phyloP scores from a whole-genome alignment of 805 yeast genomes.

The Kluyveromyces nonfermentans region DNA sequence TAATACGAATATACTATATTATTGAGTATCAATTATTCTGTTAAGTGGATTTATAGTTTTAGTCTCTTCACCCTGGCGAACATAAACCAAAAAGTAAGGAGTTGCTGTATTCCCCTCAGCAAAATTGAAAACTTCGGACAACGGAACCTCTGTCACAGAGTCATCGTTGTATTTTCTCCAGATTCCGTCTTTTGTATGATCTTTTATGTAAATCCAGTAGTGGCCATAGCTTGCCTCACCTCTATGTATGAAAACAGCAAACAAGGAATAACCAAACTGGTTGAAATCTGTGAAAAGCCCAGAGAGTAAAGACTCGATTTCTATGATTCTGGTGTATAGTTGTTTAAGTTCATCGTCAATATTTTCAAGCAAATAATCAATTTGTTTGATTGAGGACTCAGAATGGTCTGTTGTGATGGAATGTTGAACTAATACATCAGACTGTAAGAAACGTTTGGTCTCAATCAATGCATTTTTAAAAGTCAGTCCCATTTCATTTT shows the following conservation, averaged over 20 bases:
- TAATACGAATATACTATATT: not conserved
- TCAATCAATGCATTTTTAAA: conserved; percentile 44
- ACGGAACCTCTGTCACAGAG: conserved; percentile 70
- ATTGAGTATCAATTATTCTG: conserved; percentile 30
- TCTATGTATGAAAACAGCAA: conserved; percentile 88
- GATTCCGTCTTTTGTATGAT: conserved; percentile 46
- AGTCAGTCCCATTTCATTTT: conserved; percentile 43
- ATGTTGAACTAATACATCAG: conserved; percentile 35
- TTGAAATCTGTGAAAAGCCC: conserved; percentile 54
- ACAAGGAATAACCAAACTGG: conserved; percentile 66
- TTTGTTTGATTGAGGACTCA: conserved; percentile 11
- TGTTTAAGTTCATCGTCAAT: conserved; percentile 38
- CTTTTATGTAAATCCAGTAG: conserved; percentile 91
- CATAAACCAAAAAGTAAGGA: conserved; percentile 85
- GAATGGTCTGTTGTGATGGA: conserved; percentile 30
- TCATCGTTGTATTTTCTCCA: conserved; percentile 94
- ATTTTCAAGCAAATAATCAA: conserved; percentile 38
- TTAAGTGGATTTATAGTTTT: conserved; percentile 54
- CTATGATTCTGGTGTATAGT: conserved; percentile 34
- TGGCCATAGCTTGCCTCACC: conserved; percentile 97
- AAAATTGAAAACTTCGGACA: conserved; percentile 57
- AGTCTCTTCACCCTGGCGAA: conserved; percentile 48
- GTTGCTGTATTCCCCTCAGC: conserved; percentile 73
- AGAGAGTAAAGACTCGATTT: conserved; percentile 41
- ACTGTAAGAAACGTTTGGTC: conserved; percentile 46